Evolutionary conservation across 2,329 filamentous ascomycete genomes (phyloP).

Genomic region (Aureobasidium zeae): DNA sequence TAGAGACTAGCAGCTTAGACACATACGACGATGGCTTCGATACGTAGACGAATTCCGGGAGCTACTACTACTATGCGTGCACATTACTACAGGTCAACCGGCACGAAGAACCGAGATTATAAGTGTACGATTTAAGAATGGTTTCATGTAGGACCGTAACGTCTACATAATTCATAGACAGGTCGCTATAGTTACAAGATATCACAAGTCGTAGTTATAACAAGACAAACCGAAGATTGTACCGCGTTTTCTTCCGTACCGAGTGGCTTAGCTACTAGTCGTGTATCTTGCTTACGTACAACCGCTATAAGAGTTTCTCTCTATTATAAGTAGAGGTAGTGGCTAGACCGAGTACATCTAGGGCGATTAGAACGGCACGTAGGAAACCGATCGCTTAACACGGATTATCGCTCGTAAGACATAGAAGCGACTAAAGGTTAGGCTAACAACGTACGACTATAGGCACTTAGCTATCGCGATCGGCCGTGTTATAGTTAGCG

Average conservation of each 20-base stretch:
- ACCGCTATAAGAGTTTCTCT: conserved; percentile 7
- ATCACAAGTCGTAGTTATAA: conserved; percentile 24
- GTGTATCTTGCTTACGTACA: conserved; percentile 22
- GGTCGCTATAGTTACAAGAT: conserved; percentile 20
- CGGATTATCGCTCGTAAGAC: too few relatives aligned
- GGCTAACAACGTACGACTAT: too few relatives aligned
- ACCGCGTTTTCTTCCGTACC: conserved; percentile 21
- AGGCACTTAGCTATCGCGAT: too few relatives aligned
- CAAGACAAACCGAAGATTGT: conserved; percentile 23
- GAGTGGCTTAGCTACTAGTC: conserved; percentile 21
- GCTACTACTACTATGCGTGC: conserved; percentile 18
- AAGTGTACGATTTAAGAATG: conserved; percentile 18
- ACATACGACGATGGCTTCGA: conserved; percentile 14
- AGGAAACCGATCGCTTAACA: too few relatives aligned
- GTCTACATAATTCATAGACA: conserved; percentile 20
- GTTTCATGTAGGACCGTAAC: conserved; percentile 21
- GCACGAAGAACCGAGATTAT: conserved; percentile 20
- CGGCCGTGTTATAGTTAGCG: too few relatives aligned
- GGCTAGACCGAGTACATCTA: too few relatives aligned
- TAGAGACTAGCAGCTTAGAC: conserved; percentile 4
- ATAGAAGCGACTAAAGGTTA: too few relatives aligned
- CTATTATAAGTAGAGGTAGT: background rate
- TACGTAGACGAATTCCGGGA: conserved; percentile 17
- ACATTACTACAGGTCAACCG: conserved; percentile 17
- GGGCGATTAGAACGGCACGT: too few relatives aligned